phyloP scores from a whole-genome alignment of 108 stramenopile species.

The Epithemia pelagica region DNA sequence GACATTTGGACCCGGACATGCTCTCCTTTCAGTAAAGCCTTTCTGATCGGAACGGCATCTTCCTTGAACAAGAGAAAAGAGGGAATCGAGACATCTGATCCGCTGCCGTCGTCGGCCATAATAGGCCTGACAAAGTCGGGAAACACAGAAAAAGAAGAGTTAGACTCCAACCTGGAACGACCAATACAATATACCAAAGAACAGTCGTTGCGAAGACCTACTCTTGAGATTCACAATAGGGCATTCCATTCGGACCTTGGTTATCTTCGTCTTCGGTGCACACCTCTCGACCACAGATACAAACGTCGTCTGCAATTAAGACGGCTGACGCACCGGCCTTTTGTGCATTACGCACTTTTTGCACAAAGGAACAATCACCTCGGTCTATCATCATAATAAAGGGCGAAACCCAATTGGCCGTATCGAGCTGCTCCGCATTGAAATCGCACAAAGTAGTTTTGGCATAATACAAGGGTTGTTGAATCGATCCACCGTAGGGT shows the following conservation, averaged over 20 bases:
- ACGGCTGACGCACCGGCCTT: constrained; percentile 84
- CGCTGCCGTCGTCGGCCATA: constrained; percentile 95
- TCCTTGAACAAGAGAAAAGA: constrained; percentile 83
- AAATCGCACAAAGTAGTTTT: constrained; percentile 66
- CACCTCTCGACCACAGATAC: constrained; percentile 61
- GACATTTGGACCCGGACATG: constrained; percentile 82
- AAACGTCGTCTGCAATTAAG: constrained; percentile 88
- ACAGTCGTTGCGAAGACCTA: background rate
- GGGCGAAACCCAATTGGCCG: constrained; percentile 52
- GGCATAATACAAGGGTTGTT: constrained; percentile 77
- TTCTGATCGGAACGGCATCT: constrained; percentile 72
- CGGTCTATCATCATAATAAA: constrained; percentile 91
- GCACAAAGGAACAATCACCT: constrained; percentile 88
- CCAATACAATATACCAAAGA: background rate
- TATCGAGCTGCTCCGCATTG: constrained; percentile 35
- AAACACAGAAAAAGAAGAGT: too few species aligned
- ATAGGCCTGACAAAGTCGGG: constrained; percentile 69
- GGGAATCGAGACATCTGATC: constrained; percentile 88
- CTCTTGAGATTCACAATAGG: background rate
- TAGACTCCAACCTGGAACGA: too few species aligned
- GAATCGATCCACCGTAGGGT: constrained; percentile 85
- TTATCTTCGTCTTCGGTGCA: constrained; percentile 29
- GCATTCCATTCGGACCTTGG: constrained; percentile 36
- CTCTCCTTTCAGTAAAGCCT: constrained; percentile 42
- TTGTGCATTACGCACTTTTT: constrained; percentile 88